Conservation (phyloP, 1,284 basidiomycete species). For the Stygiomarasmius scandens region DNA sequence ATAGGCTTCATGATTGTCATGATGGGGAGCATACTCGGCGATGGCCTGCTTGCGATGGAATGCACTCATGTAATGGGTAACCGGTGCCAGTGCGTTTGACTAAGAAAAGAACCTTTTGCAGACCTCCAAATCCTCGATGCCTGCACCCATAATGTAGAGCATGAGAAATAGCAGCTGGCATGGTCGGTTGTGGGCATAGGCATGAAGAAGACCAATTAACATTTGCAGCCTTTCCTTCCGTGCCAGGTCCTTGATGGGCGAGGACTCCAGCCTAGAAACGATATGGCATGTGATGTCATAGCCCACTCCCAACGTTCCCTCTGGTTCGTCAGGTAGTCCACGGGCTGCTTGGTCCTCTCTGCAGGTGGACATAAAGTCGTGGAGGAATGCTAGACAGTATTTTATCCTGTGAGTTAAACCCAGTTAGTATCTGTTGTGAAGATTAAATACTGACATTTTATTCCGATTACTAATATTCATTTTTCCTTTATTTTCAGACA, state of each 20-base stretch:
- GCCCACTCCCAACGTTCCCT: slow-evolving; percentile 3
- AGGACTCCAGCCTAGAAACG: background rate
- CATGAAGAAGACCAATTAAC: background rate
- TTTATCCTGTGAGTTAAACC: too few relatives aligned
- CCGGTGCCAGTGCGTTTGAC: slow-evolving; percentile 18
- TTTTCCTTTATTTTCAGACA: too few relatives aligned
- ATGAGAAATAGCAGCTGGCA: slow-evolving; percentile 10
- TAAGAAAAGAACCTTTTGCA: slow-evolving; percentile 22
- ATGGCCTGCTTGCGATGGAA: slow-evolving; percentile 21
- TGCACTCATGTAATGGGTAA: slow-evolving; percentile 13
- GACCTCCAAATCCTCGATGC: slow-evolving; percentile 24
- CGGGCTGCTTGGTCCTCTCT: slow-evolving; percentile 22
- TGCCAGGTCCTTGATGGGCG: background rate
- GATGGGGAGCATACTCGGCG: slow-evolving; percentile 13
- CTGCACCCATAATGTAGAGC: slow-evolving; percentile 14
- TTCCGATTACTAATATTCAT: too few relatives aligned
- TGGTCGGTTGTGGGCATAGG: background rate
- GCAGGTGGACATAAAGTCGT: background rate
- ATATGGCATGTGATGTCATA: slow-evolving; percentile 28
- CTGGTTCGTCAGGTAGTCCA: slow-evolving; percentile 18
- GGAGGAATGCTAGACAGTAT: slow-evolving; percentile 12
- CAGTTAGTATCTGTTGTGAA: too few relatives aligned
- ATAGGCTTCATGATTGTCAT: slow-evolving; percentile 17
- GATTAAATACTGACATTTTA: too few relatives aligned
- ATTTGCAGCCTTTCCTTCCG: background rate